These are phyloP conservation scores for Ogataea paradorogensis DNA, from an alignment of 805 yeast species.

Conservation along the genomic window DNA sequence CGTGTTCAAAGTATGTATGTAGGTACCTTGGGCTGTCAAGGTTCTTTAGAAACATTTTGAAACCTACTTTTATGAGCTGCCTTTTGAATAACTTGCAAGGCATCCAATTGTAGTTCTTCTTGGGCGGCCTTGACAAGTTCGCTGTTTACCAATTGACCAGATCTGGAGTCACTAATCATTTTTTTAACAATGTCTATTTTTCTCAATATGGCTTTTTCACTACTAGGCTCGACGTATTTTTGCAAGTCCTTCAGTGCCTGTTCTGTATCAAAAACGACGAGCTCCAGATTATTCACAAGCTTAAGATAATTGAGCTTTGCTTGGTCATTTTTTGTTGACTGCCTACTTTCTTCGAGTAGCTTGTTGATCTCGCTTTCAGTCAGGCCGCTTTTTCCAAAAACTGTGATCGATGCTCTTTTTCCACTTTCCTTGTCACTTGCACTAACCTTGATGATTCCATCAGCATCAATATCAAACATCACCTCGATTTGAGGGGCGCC, in stretches of 20 bases:
- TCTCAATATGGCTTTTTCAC: slow-evolving; percentile 13
- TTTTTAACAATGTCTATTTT: slow-evolving; percentile 26
- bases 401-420: slow-evolving; percentile 93
- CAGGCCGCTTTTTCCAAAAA: slow-evolving; percentile 93
- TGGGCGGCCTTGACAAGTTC: slow-evolving; percentile 34
- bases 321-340: slow-evolving; percentile 76
- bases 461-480: slow-evolving; percentile 92
- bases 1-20: background rate
- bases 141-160: slow-evolving; percentile 29
- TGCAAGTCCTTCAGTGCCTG: slow-evolving; percentile 31
- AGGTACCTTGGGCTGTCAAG: background rate
- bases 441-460: slow-evolving; percentile 93
- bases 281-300: slow-evolving; percentile 61
- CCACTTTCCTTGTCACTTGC: slow-evolving; percentile 92
- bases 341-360: slow-evolving; percentile 89
- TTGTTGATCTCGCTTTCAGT: slow-evolving; percentile 86
- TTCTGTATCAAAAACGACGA: slow-evolving; percentile 35
- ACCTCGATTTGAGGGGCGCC: slow-evolving; percentile 91
- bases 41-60: background rate
- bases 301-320: slow-evolving; percentile 51
- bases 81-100: slow-evolving; percentile 25
- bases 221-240: slow-evolving; percentile 18
- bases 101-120: slow-evolving; percentile 32
- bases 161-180: slow-evolving; percentile 31
- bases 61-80: slow-evolving; percentile 28